Evolutionary conservation across 2,329 filamentous ascomycete species (phyloP).

Genomic region (Trichoderma aggressivum): DNA sequence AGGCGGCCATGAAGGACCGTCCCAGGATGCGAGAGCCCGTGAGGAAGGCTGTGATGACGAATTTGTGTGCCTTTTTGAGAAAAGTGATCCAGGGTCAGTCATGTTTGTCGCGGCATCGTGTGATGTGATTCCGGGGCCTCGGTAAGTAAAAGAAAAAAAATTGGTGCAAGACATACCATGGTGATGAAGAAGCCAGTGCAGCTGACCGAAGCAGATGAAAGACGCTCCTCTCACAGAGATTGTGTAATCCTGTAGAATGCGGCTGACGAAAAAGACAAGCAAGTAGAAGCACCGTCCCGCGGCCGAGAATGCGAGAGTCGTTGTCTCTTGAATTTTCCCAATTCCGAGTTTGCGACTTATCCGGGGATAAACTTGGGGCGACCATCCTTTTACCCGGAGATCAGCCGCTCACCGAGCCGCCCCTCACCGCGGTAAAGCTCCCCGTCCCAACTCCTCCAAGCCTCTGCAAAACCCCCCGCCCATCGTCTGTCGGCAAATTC

Average conservation of each 20-base stretch:
- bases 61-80: constrained; percentile 72
- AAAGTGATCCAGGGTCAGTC: background rate
- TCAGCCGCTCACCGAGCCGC: constrained; percentile 26
- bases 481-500: background rate
- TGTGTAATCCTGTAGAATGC: background rate
- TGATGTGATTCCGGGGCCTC: background rate
- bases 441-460: background rate
- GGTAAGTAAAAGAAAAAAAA: constrained; percentile 2
- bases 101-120: background rate
- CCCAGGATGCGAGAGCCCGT: constrained; percentile 89
- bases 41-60: constrained; percentile 82
- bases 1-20: constrained; percentile 89
- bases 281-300: background rate
- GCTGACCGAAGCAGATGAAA: background rate
- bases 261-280: background rate
- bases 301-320: background rate
- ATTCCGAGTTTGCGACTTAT: constrained; percentile 23
- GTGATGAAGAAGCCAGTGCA: constrained; percentile 10
- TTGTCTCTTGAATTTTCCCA: constrained; percentile 24
- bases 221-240: background rate
- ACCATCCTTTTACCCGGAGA: constrained; percentile 25
- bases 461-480: background rate
- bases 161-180: background rate
- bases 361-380: constrained; percentile 25
- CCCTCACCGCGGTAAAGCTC: constrained; percentile 11